Base-by-base conservation (phyloP, 352 stramenopile genomes). In the Globisporangium yorkense region DNA sequence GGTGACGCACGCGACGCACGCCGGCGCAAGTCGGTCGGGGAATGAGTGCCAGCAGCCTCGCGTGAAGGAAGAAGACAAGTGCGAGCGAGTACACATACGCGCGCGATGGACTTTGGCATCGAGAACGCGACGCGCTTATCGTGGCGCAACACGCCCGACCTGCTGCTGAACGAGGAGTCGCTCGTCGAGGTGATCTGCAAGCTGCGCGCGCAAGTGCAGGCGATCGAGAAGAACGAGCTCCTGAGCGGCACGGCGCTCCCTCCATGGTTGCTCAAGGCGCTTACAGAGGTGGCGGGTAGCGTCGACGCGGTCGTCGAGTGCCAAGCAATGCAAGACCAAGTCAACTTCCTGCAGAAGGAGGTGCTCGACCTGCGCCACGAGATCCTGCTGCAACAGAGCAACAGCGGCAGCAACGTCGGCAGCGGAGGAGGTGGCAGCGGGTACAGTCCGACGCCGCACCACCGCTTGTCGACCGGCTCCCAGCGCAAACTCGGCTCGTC, bases 291-390 rank as follows among this genome's bases (percentile, higher is more conserved):
- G n/a, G 80, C 83, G 16, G 84, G 80, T 61, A 94, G 84, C 51
- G 82, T 86, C 31, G 84, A 94, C 55, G 68, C 80, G 2, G 81
- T 91, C 20, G 78, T 94, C 18, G 82, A 91, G 59, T 91, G 82
- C 65, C 84, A 94, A 46, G 59, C 77, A 8, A 59, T 92, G 37
- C 66, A 87, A 16, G 80, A 92, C 33, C 82, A 94, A 48, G 80
- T 94, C 10, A 71, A 66, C 27, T 86, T 73, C 15, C 58, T 94
- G 13, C 81, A 94, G 65, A 92, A 92, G 39, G 81, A 94, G 46
- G 65, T 92, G 41, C 67, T 89, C 46, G 75, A 91, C 46, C 53
- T 94, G n/a, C 79, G 78, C 2, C 78, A 91, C 29, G 84, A 94
- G 59, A 73, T 92, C 65, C 57, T 92, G 27, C 56, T 92, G 18